Base-by-base conservation (phyloP, 2,329 filamentous ascomycete genomes). In the Curvularia spicifera region DNA sequence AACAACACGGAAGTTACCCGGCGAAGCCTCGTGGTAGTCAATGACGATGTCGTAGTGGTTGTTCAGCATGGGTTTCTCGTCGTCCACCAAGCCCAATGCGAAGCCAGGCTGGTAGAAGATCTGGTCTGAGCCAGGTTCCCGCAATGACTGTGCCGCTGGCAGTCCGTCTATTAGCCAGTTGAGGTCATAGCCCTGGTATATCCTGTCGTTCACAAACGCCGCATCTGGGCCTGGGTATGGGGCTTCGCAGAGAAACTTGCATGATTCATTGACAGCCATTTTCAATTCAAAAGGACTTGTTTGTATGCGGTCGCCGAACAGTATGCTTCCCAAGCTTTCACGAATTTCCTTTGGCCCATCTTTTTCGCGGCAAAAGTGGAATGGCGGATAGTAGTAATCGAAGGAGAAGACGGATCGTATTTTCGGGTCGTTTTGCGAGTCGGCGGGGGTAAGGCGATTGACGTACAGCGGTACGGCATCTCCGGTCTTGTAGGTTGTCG, bases 161-260 rank as follows among this genome's bases (percentile, higher is more conserved):
- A 99, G 82, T 1, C 95, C 94, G 77, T 99, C 95, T 39, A 99
- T 89, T 51, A 99, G 83, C 92, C 94, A 97, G 77, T 98, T 97
- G 70, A 98, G 80, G 70, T 93, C 94, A 78, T 96, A 97, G 33
- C 90, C 91, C 75, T 96, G 87, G 71, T 83, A 82, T 75, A 99
- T 97, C 70, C 89, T 87, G 68, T 84, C 83, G 74, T 95, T 96
- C 61, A 97, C 89, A 63, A 97, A 98, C 52, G 87, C 83, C 20
- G 91, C 86, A 51, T 88, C 86, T 18, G 84, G 82, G 29, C 85
- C 80, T 44, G 90, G 83, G 72, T 88, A 89, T 22, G 88, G 90
- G 40, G 84, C 83, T 42, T 85, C 82, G 78, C 95, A 99, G 3
- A 96, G 82, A 15, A 84, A 78, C 76, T 94, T 95, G 82, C 95